Conservation (phyloP, 441 rosid genomes). For the Populus hybrid region DNA sequence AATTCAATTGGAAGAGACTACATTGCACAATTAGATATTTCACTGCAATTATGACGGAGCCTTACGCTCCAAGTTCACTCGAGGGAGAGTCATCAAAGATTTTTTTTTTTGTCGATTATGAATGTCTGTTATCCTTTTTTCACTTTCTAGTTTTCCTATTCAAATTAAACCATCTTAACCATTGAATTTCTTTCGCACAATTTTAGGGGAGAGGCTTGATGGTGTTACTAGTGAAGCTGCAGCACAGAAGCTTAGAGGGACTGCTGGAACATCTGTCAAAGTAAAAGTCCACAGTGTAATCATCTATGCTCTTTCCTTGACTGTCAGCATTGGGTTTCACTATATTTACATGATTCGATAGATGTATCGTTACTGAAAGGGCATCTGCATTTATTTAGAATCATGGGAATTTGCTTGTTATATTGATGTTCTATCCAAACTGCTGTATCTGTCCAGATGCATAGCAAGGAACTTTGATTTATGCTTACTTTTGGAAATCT, state of each 20-base stretch:
- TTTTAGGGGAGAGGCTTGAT: conserved; percentile 65
- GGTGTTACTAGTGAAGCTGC: conserved; percentile 74
- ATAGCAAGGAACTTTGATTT: neutral
- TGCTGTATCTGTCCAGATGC: neutral
- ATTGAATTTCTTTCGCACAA: conserved; percentile 6
- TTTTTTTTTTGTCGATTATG: neutral
- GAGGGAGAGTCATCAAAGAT: neutral
- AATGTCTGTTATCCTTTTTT: neutral
- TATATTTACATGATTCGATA: neutral
- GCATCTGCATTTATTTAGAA: neutral
- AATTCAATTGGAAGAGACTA: neutral
- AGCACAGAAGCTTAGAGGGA: conserved; percentile 84
- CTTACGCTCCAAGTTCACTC: neutral
- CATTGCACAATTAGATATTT: neutral
- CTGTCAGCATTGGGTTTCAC: neutral
- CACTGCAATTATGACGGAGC: neutral
- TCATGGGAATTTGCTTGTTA: neutral
- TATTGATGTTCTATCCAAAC: neutral
- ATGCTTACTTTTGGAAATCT: neutral
- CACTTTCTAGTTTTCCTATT: neutral
- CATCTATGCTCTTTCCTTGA: conserved; percentile 5
- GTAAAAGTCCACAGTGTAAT: conserved; percentile 69
- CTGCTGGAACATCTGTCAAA: conserved; percentile 71
- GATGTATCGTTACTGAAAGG: neutral
- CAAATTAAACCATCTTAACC: neutral